Conservation (phyloP, 2,329 filamentous ascomycete genomes). For the Byssochlamys sp. region DNA sequence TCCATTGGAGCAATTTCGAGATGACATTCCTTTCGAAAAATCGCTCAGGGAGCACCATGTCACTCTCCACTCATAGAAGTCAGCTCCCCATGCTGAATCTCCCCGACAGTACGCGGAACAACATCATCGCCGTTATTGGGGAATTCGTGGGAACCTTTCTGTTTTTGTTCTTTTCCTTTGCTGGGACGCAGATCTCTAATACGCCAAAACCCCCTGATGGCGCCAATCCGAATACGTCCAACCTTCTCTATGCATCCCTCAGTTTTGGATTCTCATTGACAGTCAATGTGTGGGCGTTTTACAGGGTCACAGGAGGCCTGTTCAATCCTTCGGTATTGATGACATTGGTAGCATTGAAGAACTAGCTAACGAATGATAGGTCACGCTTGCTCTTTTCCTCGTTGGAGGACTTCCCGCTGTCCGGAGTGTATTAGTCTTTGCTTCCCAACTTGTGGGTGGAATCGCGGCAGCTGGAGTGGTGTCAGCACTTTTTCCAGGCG, state of each 20-base stretch:
- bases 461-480: slow-evolving; percentile 53
- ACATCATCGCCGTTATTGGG: slow-evolving; percentile 38
- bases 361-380: slow-evolving; percentile 17
- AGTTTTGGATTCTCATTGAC: slow-evolving; percentile 40
- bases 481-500: slow-evolving; percentile 49
- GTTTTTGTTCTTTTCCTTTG: slow-evolving; percentile 42
- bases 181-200: slow-evolving; percentile 39
- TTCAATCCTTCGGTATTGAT: slow-evolving; percentile 41
- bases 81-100: slow-evolving; percentile 28
- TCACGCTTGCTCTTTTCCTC: slow-evolving; percentile 52
- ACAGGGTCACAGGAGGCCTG: slow-evolving; percentile 42
- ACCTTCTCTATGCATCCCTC: slow-evolving; percentile 35
- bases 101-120: slow-evolving; percentile 30
- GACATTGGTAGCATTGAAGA: too few relatives aligned
- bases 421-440: slow-evolving; percentile 44
- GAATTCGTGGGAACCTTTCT: slow-evolving; percentile 46
- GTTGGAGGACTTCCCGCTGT: slow-evolving; percentile 48
- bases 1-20: not conserved
- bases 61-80: not conserved
- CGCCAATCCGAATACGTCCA: slow-evolving; percentile 23
- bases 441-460: slow-evolving; percentile 49
- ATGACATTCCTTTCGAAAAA: not conserved
- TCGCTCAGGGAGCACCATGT: not conserved
- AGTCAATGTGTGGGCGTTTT: slow-evolving; percentile 49
- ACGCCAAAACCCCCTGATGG: slow-evolving; percentile 24